Evolutionary conservation across 306 rosid species (phyloP).

Genomic region (Heteromeles arbutifolia): DNA sequence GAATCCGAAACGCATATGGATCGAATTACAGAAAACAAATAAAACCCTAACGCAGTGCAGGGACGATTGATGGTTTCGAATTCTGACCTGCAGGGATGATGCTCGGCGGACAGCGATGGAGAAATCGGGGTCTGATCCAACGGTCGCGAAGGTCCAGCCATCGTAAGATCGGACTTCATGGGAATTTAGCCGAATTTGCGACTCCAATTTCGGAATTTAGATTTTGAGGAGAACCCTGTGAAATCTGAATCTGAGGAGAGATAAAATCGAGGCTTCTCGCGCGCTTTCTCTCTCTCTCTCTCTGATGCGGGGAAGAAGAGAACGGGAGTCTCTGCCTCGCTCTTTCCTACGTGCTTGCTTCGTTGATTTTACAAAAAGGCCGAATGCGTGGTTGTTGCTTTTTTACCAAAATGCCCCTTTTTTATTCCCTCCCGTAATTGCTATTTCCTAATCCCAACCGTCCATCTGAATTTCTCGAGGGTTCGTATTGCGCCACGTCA

Average conservation of each 20-base stretch:
- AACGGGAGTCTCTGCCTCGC: neutral
- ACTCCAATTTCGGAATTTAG: neutral
- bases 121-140: conserved; percentile 32
- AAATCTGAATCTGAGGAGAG: conserved; percentile 8
- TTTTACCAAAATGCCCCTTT: conserved; percentile 2
- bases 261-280: neutral
- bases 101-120: conserved; percentile 26
- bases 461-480: neutral
- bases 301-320: neutral
- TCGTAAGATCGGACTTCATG: conserved; percentile 25
- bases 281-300: too few species aligned
- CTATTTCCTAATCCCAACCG: neutral
- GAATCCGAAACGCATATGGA: neutral
- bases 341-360: neutral
- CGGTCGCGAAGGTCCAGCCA: conserved; percentile 37
- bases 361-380: neutral
- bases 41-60: neutral
- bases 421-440: neutral
- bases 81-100: conserved; percentile 40
- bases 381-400: too few species aligned
- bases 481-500: neutral
- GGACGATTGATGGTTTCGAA: neutral
- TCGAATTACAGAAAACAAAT: neutral
- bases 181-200: conserved; percentile 20
- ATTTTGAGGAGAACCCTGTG: neutral